Conservation (phyloP, 306 rosid genomes). For the Ormosia semicastrata region DNA sequence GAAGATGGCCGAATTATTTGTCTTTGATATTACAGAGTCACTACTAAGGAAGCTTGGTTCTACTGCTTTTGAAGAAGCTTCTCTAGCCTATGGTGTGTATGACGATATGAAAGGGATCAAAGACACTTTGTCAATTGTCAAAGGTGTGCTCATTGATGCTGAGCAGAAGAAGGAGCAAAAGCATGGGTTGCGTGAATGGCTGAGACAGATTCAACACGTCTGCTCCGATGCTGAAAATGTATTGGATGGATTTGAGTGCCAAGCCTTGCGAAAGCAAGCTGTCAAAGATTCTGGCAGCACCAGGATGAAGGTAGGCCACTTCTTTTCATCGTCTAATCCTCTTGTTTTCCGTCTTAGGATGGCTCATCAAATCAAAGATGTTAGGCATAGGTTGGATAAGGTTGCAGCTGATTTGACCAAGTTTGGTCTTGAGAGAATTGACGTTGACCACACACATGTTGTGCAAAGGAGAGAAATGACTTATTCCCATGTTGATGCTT, state of each 20-base stretch:
- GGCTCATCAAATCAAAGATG: neutral
- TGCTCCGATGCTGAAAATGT: neutral
- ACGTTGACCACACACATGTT: neutral
- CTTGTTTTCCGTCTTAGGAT: neutral
- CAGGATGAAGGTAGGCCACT: neutral
- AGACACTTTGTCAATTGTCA: conserved; percentile 3
- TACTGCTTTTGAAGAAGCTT: conserved; percentile 8
- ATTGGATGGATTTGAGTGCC: neutral
- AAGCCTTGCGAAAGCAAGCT: neutral
- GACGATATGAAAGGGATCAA: neutral
- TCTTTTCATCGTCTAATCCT: neutral
- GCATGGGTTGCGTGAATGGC: conserved; percentile 20
- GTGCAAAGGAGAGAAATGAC: conserved; percentile 13
- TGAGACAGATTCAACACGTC: neutral
- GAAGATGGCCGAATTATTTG: conserved; percentile 8
- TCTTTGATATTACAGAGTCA: neutral
- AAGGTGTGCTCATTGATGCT: conserved; percentile 20
- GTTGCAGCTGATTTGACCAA: neutral
- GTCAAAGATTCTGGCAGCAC: neutral
- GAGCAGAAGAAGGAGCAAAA: conserved; percentile 10
- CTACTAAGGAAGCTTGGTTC: conserved; percentile 11
- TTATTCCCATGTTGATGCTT: conserved; percentile 10
- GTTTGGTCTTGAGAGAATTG: neutral
- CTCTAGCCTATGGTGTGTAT: neutral
- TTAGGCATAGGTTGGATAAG: conserved; percentile 13